Conservation (phyloP, 768 basidiomycete species). For the Gelatoporia subvermispora region DNA sequence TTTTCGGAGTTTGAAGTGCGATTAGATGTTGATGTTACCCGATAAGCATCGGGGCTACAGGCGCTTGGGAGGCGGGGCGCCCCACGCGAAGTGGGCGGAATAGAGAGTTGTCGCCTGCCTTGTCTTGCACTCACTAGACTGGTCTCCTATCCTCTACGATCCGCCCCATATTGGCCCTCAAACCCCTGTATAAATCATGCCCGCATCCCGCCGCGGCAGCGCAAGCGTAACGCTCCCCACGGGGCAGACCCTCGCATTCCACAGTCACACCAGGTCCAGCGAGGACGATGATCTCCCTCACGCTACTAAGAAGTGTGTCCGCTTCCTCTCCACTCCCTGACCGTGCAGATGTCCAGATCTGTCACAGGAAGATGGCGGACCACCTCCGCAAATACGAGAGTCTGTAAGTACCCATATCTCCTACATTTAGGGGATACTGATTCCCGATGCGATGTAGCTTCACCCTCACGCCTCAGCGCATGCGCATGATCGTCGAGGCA, state of each 20-base stretch:
- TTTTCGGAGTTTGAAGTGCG: not conserved
- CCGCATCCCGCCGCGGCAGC: conserved; percentile 71
- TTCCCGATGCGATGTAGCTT: conserved; percentile 44
- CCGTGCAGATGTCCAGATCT: conserved; percentile 8
- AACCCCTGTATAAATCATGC: conserved; percentile 35
- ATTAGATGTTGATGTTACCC: not conserved
- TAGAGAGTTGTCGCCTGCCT: not conserved
- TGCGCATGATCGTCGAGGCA: conserved; percentile 96
- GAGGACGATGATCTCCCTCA: conserved; percentile 80
- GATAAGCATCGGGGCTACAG: no score
- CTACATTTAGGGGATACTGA: conserved; percentile 5
- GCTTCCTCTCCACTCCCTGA: conserved; percentile 6
- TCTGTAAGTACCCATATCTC: conserved; percentile 47
- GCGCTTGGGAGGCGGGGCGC: not conserved
- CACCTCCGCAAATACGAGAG: conserved; percentile 88
- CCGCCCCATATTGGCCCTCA: no score
- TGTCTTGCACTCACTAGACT: not conserved
- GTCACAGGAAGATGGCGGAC: conserved; percentile 82
- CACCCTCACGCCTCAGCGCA: conserved; percentile 82
- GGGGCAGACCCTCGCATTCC: conserved; percentile 79
- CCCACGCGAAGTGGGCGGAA: not conserved
- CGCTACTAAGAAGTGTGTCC: conserved; percentile 82
- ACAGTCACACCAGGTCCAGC: conserved; percentile 67
- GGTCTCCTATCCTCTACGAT: no score
- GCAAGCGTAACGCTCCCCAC: conserved; percentile 67